Conservation (phyloP, 208 protist genomes). For the Wallacemonas rigidus region DNA sequence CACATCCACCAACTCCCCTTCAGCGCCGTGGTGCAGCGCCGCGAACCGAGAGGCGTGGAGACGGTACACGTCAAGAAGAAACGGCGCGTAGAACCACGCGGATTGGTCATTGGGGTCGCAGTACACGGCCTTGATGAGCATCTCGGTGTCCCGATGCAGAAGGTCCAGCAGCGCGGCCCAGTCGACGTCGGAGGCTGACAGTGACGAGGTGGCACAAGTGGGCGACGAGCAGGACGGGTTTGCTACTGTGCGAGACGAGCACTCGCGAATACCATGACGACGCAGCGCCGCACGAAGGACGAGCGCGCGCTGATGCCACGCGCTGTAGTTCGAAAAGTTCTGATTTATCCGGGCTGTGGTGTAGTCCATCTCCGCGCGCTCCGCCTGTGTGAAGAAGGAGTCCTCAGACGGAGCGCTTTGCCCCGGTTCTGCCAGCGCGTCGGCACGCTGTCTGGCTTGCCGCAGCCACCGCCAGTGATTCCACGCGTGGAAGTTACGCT, state of each 20-base stretch:
- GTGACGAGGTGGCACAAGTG: not conserved
- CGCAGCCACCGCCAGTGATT: constrained; percentile 79
- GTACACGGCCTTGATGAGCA: constrained; percentile 78
- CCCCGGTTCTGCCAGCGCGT: constrained; percentile 15
- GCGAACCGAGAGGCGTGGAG: constrained; percentile 8
- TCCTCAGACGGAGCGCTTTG: not conserved
- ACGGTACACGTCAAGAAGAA: constrained; percentile 36
- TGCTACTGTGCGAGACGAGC: not conserved
- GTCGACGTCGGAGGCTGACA: not conserved
- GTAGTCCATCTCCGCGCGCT: constrained; percentile 77
- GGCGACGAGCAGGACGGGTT: too few relatives aligned
- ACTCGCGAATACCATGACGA: constrained; percentile 5
- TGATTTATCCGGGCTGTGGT: constrained; percentile 82
- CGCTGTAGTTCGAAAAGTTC: constrained; percentile 98
- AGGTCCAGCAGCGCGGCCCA: constrained; percentile 22
- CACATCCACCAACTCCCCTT: constrained; percentile 21
- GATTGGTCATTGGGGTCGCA: constrained; percentile 89
- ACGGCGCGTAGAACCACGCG: constrained; percentile 85
- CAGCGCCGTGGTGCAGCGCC: constrained; percentile 1
- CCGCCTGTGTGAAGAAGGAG: constrained; percentile 38
- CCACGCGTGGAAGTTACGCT: constrained; percentile 92
- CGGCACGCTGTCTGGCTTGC: constrained; percentile 28
- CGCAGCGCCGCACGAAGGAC: constrained; percentile 29
- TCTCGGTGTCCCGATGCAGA: constrained; percentile 54
- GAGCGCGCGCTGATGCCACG: constrained; percentile 94